Conservation (phyloP, 2,329 filamentous ascomycete genomes). For the Clonostachys rosea region DNA sequence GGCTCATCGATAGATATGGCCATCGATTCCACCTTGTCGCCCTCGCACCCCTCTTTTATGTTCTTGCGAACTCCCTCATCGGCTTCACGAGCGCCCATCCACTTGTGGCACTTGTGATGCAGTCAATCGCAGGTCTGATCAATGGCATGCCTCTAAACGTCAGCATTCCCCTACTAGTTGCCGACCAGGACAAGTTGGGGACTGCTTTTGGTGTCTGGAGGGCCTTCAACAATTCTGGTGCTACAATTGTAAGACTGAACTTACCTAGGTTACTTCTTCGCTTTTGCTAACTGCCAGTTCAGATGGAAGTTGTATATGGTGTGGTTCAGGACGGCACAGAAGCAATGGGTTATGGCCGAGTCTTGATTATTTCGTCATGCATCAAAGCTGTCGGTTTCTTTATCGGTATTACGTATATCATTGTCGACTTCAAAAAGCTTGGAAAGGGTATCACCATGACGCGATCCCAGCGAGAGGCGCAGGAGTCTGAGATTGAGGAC, state of each 20-base stretch:
- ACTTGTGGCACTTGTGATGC: slow-evolving; percentile 10
- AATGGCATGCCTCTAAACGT: slow-evolving; percentile 13
- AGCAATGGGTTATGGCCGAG: slow-evolving; percentile 9
- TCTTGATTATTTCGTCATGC: slow-evolving; percentile 7
- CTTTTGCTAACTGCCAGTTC: neutral
- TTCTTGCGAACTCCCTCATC: slow-evolving; percentile 10
- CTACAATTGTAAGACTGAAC: slow-evolving; percentile 10
- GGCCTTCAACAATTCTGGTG: slow-evolving; percentile 13
- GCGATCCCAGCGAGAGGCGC: slow-evolving; percentile 6
- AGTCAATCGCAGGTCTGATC: slow-evolving; percentile 9
- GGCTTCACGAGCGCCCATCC: slow-evolving; percentile 12
- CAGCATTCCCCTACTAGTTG: slow-evolving; percentile 13
- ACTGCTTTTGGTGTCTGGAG: slow-evolving; percentile 13
- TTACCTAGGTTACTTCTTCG: too few relatives aligned
- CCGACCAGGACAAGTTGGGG: slow-evolving; percentile 13
- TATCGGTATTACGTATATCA: slow-evolving; percentile 8
- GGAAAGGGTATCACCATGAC: slow-evolving; percentile 13
- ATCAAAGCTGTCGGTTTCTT: slow-evolving; percentile 12
- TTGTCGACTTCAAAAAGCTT: slow-evolving; percentile 10
- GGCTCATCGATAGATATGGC: slow-evolving; percentile 12
- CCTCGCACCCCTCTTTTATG: slow-evolving; percentile 10
- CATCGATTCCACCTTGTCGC: slow-evolving; percentile 14
- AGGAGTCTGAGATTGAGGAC: slow-evolving; percentile 7
- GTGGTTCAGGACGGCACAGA: slow-evolving; percentile 12
- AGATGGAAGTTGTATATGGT: slow-evolving; percentile 15